A percentile compares a stretch with the other conserved stretches of the same genome.
Conservation (phyloP, 306 rosid species). For the Lablab purpureus region DNA sequence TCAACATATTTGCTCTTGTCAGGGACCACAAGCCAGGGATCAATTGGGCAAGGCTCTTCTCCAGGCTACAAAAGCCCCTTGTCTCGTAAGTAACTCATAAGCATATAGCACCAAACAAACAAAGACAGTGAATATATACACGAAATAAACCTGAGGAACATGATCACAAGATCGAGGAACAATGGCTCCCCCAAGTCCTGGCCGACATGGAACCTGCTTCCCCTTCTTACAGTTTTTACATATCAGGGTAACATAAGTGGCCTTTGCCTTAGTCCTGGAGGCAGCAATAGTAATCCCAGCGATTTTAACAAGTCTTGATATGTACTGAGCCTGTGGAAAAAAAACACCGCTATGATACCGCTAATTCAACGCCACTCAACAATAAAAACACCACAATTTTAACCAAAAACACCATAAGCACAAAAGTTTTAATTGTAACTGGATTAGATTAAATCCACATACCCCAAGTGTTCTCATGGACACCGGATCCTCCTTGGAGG, state of each 20-base stretch:
- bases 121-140: not conserved
- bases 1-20: slow-evolving; percentile 94
- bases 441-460: slow-evolving; percentile 25
- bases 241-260: slow-evolving; percentile 86
- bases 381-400: not conserved
- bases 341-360: not conserved
- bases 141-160: slow-evolving; percentile 77
- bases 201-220: slow-evolving; percentile 85
- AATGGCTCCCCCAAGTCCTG: slow-evolving; percentile 98
- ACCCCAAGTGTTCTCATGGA: slow-evolving; percentile 94
- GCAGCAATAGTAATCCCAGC: slow-evolving; percentile 97
- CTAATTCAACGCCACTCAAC: not conserved
- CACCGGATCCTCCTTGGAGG: slow-evolving; percentile 82
- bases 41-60: slow-evolving; percentile 96
- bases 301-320: slow-evolving; percentile 85
- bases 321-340: slow-evolving; percentile 74
- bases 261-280: slow-evolving; percentile 95
- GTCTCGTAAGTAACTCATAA: not conserved
- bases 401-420: slow-evolving; percentile 11
- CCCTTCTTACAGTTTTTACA: slow-evolving; percentile 90
- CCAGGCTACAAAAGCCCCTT: slow-evolving; percentile 67
- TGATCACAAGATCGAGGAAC: slow-evolving; percentile 97
- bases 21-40: slow-evolving; percentile 97
- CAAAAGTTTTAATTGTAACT: slow-evolving; percentile 4
- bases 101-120: not conserved